Base-by-base conservation (phyloP, 1,139 yeast genomes). In the Suhomyces coccinellae region DNA sequence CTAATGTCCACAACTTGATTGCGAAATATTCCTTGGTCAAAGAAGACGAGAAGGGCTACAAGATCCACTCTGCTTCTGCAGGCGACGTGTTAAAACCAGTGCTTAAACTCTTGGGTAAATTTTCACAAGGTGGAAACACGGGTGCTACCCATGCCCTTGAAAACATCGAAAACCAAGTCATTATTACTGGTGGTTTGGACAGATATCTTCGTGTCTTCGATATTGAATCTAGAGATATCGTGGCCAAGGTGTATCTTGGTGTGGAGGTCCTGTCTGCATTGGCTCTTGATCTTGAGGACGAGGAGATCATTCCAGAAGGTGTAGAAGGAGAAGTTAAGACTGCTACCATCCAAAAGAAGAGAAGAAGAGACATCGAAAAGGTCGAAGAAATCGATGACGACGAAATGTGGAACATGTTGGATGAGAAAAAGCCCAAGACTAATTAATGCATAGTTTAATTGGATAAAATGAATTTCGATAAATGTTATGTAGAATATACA, bases 121-220 rank as follows among this genome's bases (percentile, higher is more conserved):
- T 56, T 52, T 58, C 68, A 6, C 71, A 63, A 48, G 79, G 78
- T 9, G 72, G 73, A 3, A 73, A 73, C 52, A 71, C 78, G 16
- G 79, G 79, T 51, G 78, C 79, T 14, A 65, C 72, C 3, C 66
- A 65, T 55, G 64, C 61, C 3, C 48, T 53, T 28, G 51, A 41
- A 15, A 50, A 47, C 31, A 72, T 67, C 7, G 58, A 62, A 33
- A 64, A 62, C 43, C 61, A 56, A n/a, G 54, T 69, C 10, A 58
- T 72, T 29, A 75, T 68, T 12, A 75, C 89, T 22, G 97, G 96
- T 35, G 96, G 97, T 0, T 74, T 90, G 32, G 98, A 91, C 61
- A 75, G 97, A 58, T 91, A 89, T 61, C 73, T 89, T 35, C 76
- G 97, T 46, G 87, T 87, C 3, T 91, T 79, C 63, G 85, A 87